These are phyloP conservation scores for Backusella macrospora DNA, from an alignment of 192 early-diverging fungal species.

Conservation along the genomic window DNA sequence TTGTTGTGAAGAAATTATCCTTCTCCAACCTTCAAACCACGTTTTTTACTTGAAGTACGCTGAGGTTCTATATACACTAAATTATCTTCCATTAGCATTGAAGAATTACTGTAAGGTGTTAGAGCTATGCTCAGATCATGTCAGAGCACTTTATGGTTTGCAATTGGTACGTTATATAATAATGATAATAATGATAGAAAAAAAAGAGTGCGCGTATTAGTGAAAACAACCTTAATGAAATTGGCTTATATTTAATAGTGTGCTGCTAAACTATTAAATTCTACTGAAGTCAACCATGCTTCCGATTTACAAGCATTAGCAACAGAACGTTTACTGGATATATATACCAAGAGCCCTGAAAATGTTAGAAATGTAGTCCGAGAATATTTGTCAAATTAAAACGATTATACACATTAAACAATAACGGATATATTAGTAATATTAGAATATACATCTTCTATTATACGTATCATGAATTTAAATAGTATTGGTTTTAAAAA, in stretches of 20 bases:
- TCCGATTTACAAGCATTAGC: constrained; percentile 39
- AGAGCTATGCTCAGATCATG: constrained; percentile 82
- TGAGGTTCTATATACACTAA: constrained; percentile 81
- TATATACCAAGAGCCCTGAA: constrained; percentile 28
- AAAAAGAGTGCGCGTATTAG: too few relatives aligned
- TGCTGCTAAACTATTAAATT: constrained; percentile 34
- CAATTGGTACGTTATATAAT: constrained; percentile 55
- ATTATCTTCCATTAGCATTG: constrained; percentile 66
- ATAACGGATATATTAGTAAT: too few relatives aligned
- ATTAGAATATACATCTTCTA: too few relatives aligned
- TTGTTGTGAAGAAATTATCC: constrained; percentile 89
- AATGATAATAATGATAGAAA: background rate
- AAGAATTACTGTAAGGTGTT: constrained; percentile 90
- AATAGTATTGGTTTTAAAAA: too few relatives aligned
- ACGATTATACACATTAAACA: background rate
- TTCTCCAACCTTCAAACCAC: constrained; percentile 86
- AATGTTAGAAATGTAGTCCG: constrained; percentile 15
- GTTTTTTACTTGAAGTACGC: constrained; percentile 88
- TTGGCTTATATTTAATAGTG: constrained; percentile 19
- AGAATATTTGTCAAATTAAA: constrained; percentile 25
- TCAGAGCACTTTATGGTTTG: constrained; percentile 89
- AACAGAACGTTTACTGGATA: constrained; percentile 41
- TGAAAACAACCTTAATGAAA: background rate
- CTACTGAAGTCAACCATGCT: constrained; percentile 16
- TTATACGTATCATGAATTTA: too few relatives aligned